A percentile compares a stretch with the other conserved stretches of the same genome.
phyloP scores from a whole-genome alignment of 169 alveolate genomes.

The Plasmodium sp. region DNA sequence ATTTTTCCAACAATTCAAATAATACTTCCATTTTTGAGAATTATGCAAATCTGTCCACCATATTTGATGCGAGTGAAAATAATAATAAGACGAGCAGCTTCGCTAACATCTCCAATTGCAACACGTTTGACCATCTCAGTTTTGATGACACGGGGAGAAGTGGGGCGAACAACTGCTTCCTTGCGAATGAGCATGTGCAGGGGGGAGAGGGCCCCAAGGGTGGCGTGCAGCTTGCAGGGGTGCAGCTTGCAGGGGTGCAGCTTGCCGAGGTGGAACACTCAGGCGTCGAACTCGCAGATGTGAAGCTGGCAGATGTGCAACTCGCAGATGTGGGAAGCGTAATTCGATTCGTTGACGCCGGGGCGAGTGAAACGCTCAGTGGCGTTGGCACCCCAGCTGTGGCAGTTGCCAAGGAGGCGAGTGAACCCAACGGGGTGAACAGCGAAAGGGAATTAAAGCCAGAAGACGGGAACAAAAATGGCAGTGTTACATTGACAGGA shows the following conservation, averaged over 20 bases:
- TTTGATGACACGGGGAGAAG: constrained; percentile 27
- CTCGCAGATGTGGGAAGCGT: neutral
- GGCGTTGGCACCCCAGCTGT: neutral
- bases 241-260: neutral
- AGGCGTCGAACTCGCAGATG: no score
- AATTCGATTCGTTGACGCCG: neutral
- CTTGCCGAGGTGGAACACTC: no score
- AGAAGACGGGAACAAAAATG: neutral
- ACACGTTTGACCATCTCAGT: constrained; percentile 36
- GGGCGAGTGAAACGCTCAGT: neutral
- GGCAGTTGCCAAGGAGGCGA: neutral
- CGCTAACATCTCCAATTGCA: constrained; percentile 19
- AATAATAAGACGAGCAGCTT: constrained; percentile 13
- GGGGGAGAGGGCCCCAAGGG: neutral
- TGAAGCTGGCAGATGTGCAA: neutral
- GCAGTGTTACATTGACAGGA: neutral
- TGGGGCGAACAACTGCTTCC: neutral
- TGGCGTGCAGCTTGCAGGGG: neutral
- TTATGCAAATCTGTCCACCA: constrained; percentile 25
- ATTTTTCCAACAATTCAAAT: constrained; percentile 52
- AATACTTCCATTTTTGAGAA: constrained; percentile 32
- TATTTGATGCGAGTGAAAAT: constrained; percentile 28
- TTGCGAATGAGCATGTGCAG: constrained; percentile 34
- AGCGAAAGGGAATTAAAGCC: neutral
- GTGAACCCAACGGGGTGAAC: neutral